Conservation (phyloP, 169 alveolate genomes). For the Hammondia hammondi region DNA sequence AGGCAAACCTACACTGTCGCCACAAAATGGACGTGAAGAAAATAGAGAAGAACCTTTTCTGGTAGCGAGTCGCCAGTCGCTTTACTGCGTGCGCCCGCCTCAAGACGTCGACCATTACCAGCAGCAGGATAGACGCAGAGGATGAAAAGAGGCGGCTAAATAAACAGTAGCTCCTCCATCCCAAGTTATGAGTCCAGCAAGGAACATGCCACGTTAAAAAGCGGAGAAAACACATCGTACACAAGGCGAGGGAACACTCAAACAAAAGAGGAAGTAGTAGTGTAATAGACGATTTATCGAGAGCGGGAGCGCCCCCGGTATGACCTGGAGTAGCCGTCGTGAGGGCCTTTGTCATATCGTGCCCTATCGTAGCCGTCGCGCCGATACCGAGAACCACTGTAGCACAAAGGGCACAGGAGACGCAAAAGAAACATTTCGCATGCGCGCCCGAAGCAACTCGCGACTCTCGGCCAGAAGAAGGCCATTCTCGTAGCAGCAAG, state of each 20-base stretch:
- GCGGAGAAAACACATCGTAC: not conserved
- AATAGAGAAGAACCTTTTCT: too few relatives aligned
- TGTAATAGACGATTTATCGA: not conserved
- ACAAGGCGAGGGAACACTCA: not conserved
- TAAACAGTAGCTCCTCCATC: not conserved
- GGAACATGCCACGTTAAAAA: not conserved
- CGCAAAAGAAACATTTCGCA: not conserved
- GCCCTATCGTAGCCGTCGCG: constrained; percentile 9
- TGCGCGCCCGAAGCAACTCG: too few relatives aligned
- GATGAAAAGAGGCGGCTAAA: not conserved
- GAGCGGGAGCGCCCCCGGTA: constrained; percentile 11
- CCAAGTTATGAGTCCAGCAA: not conserved
- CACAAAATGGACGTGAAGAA: too few relatives aligned
- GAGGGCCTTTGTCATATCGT: not conserved
- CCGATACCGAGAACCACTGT: not conserved
- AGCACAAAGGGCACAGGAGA: not conserved
- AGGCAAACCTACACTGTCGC: too few relatives aligned
- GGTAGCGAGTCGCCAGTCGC: not conserved
- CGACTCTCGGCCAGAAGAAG: too few relatives aligned
- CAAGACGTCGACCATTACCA: not conserved
- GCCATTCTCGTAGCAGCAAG: not conserved
- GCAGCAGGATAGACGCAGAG: not conserved
- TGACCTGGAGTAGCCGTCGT: not conserved
- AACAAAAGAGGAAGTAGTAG: not conserved
- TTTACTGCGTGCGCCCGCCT: not conserved